These are phyloP conservation scores for Lactarius trivialis DNA, from an alignment of 768 basidiomycete genomes.

Conservation along the genomic window DNA sequence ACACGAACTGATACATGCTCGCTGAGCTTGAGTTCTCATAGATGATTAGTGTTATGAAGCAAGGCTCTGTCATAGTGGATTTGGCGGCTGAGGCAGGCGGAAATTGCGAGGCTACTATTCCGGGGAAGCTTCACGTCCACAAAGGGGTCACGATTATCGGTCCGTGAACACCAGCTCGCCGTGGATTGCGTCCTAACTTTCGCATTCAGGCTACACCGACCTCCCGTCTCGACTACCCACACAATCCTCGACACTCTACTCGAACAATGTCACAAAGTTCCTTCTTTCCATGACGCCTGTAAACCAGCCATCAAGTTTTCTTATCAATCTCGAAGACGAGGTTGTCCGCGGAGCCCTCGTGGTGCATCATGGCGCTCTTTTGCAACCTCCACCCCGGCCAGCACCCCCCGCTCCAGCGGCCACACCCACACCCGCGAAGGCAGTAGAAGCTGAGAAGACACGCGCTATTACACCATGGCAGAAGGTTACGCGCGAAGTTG, in stretches of 20 bases:
- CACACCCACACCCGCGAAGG: slow-evolving; percentile 43
- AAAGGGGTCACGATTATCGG: slow-evolving; percentile 82
- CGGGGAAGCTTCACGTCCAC: slow-evolving; percentile 63
- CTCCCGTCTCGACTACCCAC: slow-evolving; percentile 84
- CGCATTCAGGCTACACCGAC: slow-evolving; percentile 64
- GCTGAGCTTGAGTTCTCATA: slow-evolving; percentile 13
- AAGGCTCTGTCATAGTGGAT: slow-evolving; percentile 85
- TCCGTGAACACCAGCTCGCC: slow-evolving; percentile 25
- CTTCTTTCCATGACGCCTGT: slow-evolving; percentile 57
- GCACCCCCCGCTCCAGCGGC: slow-evolving; percentile 55
- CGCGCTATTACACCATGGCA: slow-evolving; percentile 80
- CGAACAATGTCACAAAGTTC: slow-evolving; percentile 89
- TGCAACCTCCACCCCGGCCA: slow-evolving; percentile 63
- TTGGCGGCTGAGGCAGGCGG: slow-evolving; percentile 86
- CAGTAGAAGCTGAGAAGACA: slow-evolving; percentile 38
- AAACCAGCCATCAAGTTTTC: slow-evolving; percentile 51
- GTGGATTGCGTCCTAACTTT: background rate
- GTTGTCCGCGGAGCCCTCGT: slow-evolving; percentile 79
- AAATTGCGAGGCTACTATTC: slow-evolving; percentile 76
- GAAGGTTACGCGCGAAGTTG: slow-evolving; percentile 69
- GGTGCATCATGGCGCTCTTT: slow-evolving; percentile 55
- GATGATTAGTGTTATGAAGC: slow-evolving; percentile 89
- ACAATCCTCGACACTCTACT: slow-evolving; percentile 84
- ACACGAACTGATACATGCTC: background rate
- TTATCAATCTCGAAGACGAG: slow-evolving; percentile 72